A percentile compares a stretch with the other conserved stretches of the same genome.
Conservation (phyloP, 768 basidiomycete genomes). For the Dendrothele bispora region DNA sequence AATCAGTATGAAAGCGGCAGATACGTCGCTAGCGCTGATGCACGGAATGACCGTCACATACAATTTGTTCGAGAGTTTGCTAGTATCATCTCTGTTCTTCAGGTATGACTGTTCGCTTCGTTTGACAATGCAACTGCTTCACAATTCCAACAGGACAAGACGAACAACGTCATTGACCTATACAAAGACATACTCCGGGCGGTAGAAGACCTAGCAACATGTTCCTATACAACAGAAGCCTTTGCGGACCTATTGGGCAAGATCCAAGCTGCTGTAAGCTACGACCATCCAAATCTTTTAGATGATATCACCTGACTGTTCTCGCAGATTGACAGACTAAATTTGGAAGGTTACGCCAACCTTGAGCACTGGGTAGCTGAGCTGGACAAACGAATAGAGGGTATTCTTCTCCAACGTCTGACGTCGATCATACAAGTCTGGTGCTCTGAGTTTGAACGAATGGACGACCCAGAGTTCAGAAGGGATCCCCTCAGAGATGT, state of each 20-base stretch:
- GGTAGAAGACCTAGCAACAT: slow-evolving; percentile 86
- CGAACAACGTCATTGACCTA: slow-evolving; percentile 89
- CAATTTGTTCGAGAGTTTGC: slow-evolving; percentile 96
- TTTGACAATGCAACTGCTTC: not conserved
- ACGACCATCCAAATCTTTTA: not conserved
- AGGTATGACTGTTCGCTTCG: slow-evolving; percentile 42
- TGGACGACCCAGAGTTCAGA: slow-evolving; percentile 65
- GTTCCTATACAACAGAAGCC: slow-evolving; percentile 80
- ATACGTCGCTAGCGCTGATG: slow-evolving; percentile 73
- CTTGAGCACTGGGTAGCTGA: slow-evolving; percentile 90
- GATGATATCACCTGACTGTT: not conserved
- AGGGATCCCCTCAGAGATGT: slow-evolving; percentile 56
- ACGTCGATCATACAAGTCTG: slow-evolving; percentile 79
- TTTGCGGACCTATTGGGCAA: slow-evolving; percentile 77
- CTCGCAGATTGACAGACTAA: slow-evolving; percentile 83
- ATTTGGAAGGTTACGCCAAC: slow-evolving; percentile 94
- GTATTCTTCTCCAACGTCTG: slow-evolving; percentile 73
- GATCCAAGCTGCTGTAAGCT: slow-evolving; percentile 80
- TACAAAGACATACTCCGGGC: slow-evolving; percentile 83
- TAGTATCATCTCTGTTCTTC: slow-evolving; percentile 86
- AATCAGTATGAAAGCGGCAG: slow-evolving; percentile 88
- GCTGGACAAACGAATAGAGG: slow-evolving; percentile 81
- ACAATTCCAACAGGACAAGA: slow-evolving; percentile 69
- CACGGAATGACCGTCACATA: slow-evolving; percentile 83
- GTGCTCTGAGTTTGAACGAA: slow-evolving; percentile 83